Evolutionary conservation across 192 early-diverging fungal species (phyloP).

Genomic region (Diversispora epigaea): DNA sequence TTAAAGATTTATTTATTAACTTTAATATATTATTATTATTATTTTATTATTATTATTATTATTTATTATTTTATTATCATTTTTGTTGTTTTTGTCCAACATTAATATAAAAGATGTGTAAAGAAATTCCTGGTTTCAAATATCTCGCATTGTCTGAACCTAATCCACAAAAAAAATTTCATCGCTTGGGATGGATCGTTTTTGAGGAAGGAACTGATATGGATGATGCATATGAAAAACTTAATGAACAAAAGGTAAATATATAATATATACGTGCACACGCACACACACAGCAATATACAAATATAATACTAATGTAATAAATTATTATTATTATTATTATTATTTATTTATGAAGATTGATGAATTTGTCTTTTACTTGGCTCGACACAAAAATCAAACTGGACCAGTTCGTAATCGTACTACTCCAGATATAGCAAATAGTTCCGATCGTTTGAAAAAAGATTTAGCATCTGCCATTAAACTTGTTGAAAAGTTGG

Average conservation of each 20-base stretch:
- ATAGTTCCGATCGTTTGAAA: constrained; percentile 64
- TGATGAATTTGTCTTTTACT: constrained; percentile 54
- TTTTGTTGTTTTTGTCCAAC: no score
- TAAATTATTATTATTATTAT: background rate
- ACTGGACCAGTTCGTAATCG: constrained; percentile 51
- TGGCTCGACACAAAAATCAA: constrained; percentile 53
- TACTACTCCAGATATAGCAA: constrained; percentile 70
- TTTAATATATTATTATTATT: no score
- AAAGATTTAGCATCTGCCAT: constrained; percentile 72
- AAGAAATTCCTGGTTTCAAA: constrained; percentile 75
- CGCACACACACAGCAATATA: background rate
- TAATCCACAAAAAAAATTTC: constrained; percentile 75
- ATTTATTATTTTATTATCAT: no score
- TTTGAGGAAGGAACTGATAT: constrained; percentile 87
- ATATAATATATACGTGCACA: background rate
- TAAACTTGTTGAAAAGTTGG: constrained; percentile 54
- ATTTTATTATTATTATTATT: no score
- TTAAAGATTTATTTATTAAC: no score
- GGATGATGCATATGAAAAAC: constrained; percentile 59
- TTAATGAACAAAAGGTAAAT: constrained; percentile 55
- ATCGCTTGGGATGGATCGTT: constrained; percentile 90
- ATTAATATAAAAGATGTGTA: constrained; percentile 17
- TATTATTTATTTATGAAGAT: constrained; percentile 39
- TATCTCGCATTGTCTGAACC: constrained; percentile 87
- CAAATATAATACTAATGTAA: background rate